Evolutionary conservation across 371 early-diverging fungal genomes (phyloP).

Genomic region (Paramicrosporidium saccamoebae): DNA sequence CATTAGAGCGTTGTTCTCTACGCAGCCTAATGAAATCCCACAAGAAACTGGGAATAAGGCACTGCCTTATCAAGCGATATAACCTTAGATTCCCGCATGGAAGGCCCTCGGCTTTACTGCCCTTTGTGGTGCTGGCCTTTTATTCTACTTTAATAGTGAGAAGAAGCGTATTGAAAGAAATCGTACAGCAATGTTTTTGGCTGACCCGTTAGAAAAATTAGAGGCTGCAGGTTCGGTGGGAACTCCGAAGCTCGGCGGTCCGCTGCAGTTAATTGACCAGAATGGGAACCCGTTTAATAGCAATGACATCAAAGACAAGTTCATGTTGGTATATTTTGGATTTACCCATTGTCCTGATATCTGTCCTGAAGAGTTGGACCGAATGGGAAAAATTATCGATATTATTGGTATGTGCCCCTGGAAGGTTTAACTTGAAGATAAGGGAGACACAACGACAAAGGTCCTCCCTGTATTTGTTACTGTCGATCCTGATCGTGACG

Average conservation of each 20-base stretch:
- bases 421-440: conserved; percentile 14
- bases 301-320: conserved; percentile 34
- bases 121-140: conserved; percentile 17
- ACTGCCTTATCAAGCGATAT: too few relatives aligned
- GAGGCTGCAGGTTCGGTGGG: conserved; percentile 13
- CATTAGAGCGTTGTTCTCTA: too few relatives aligned
- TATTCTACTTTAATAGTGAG: conserved; percentile 18
- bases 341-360: conserved; percentile 94
- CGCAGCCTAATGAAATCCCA: too few relatives aligned
- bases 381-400: conserved; percentile 68
- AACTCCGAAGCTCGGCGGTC: conserved; percentile 69
- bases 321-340: conserved; percentile 73
- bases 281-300: conserved; percentile 22
- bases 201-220: conserved; percentile 6
- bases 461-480: conserved; percentile 77
- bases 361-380: conserved; percentile 90
- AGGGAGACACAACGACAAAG: too few relatives aligned
- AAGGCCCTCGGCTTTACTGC: too few relatives aligned
- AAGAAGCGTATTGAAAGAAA: conserved; percentile 14
- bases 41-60: too few relatives aligned
- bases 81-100: too few relatives aligned
- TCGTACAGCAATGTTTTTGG: conserved; percentile 4
- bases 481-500: conserved; percentile 81
- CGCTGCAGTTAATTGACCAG: conserved; percentile 51
- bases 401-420: conserved; percentile 23